phyloP scores from a whole-genome alignment of 768 basidiomycete species.

The Auriscalpium orientale region DNA sequence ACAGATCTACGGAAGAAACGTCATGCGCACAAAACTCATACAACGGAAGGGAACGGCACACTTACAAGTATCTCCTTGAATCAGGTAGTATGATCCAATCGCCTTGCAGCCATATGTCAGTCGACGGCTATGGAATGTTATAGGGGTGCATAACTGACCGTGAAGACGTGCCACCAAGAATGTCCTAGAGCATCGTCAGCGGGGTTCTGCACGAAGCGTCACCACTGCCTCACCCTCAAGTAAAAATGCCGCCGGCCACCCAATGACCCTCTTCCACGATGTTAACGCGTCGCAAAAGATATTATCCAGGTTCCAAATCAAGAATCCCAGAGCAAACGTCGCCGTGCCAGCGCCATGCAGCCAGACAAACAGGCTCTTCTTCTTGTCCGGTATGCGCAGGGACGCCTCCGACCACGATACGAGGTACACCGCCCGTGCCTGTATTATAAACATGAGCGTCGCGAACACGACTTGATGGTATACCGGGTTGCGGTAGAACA shows the following conservation, averaged over 20 bases:
- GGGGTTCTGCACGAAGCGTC: too few relatives aligned
- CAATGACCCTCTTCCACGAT: constrained; percentile 43
- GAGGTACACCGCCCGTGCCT: constrained; percentile 45
- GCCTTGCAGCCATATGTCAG: not conserved
- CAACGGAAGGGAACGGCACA: not conserved
- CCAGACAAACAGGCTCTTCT: constrained; percentile 32
- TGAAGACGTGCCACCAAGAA: constrained; percentile 70
- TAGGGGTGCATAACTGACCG: constrained; percentile 30
- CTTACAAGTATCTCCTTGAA: not conserved
- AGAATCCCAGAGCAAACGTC: constrained; percentile 57
- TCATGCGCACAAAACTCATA: not conserved
- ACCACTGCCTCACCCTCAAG: constrained; percentile 40
- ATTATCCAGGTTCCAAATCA: constrained; percentile 79
- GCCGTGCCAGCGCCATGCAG: constrained; percentile 47
- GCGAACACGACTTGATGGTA: constrained; percentile 78
- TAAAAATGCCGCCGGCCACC: constrained; percentile 61
- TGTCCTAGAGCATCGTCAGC: constrained; percentile 36
- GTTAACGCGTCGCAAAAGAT: constrained; percentile 59
- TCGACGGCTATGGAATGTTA: too few relatives aligned
- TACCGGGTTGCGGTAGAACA: constrained; percentile 62
- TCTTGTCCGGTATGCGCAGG: constrained; percentile 34
- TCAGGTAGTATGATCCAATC: not conserved
- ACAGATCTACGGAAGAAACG: not conserved
- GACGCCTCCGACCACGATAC: constrained; percentile 36
- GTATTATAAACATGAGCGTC: constrained; percentile 39